These are phyloP conservation scores for Naganishia kalamii DNA, from an alignment of 768 basidiomycete species.

Conservation along the genomic window DNA sequence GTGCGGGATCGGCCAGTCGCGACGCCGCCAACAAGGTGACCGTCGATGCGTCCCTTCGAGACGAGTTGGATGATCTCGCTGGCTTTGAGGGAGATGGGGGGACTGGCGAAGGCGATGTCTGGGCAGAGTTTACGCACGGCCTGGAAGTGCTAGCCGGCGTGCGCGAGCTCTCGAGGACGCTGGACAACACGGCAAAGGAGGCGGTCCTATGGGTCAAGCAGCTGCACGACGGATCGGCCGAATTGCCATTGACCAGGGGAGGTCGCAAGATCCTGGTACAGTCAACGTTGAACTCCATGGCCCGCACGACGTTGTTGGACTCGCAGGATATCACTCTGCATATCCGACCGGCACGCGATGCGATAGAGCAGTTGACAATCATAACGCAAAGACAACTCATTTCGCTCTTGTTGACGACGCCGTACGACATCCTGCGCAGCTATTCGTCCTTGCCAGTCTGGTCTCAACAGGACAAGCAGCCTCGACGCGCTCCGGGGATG, in stretches of 20 bases:
- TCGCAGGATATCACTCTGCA: not conserved
- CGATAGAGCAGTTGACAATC: not conserved
- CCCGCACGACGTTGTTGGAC: not conserved
- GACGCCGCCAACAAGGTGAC: not conserved
- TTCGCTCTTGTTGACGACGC: not conserved
- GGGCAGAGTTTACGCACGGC: constrained; percentile 76
- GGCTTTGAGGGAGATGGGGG: constrained; percentile 50
- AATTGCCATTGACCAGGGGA: constrained; percentile 53
- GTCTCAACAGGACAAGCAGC: constrained; percentile 55
- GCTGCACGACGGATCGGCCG: not conserved
- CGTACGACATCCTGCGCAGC: constrained; percentile 49
- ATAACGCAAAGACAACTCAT: not conserved
- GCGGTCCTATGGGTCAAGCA: constrained; percentile 47
- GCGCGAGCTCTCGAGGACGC: constrained; percentile 61
- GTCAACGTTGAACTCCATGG: constrained; percentile 64
- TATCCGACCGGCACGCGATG: constrained; percentile 4
- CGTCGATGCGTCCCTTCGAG: not conserved
- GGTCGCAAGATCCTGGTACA: constrained; percentile 67
- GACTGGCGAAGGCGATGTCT: constrained; percentile 48
- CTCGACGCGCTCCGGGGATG: constrained; percentile 44
- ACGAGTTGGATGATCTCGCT: constrained; percentile 54
- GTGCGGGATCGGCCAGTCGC: not conserved
- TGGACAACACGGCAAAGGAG: constrained; percentile 58
- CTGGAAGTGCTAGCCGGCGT: constrained; percentile 72
- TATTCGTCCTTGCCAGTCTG: constrained; percentile 69